Conservation (phyloP, 257 asterid genomes). For the Ilex asprella region DNA sequence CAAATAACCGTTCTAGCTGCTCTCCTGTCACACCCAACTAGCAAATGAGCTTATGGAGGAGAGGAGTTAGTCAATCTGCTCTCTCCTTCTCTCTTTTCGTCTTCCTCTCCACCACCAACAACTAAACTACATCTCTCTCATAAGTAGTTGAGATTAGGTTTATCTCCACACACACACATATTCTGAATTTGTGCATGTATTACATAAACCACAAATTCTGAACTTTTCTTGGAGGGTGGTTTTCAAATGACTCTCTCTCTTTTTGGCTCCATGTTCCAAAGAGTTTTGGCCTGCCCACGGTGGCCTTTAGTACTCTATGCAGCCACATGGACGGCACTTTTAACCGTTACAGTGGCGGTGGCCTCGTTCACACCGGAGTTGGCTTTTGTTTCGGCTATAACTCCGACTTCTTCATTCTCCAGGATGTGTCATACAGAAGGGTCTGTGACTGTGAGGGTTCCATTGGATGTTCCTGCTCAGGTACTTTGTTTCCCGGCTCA, state of each 20-base stretch:
- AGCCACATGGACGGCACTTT: conserved; percentile 61
- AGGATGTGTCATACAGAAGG: conserved; percentile 32
- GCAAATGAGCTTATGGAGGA: conserved; percentile 14
- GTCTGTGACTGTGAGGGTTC: conserved; percentile 46
- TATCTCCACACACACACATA: conserved; percentile 5
- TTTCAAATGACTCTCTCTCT: conserved; percentile 36
- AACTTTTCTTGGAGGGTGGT: too few relatives aligned
- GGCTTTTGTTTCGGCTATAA: neutral
- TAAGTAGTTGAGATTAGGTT: conserved; percentile 55
- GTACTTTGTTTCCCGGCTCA: conserved; percentile 51
- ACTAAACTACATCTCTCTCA: conserved; percentile 22
- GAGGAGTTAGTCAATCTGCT: conserved; percentile 13
- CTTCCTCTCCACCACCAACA: conserved; percentile 19
- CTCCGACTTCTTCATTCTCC: conserved; percentile 14
- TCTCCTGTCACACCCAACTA: conserved; percentile 17
- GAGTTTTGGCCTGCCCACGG: conserved; percentile 26
- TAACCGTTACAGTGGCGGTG: conserved; percentile 59
- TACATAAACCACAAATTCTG: neutral
- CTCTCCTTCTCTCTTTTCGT: conserved; percentile 2
- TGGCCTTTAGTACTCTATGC: conserved; percentile 61
- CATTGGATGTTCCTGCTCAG: conserved; percentile 66
- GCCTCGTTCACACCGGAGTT: conserved; percentile 12
- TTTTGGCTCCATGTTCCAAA: conserved; percentile 26
- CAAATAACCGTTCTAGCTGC: conserved; percentile 2
- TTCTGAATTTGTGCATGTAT: conserved; percentile 1